Evolutionary conservation across 2,329 filamentous ascomycete species (phyloP), one percentile per base, ranked within the genome.

Genomic region (Ramularia endophylla): DNA sequence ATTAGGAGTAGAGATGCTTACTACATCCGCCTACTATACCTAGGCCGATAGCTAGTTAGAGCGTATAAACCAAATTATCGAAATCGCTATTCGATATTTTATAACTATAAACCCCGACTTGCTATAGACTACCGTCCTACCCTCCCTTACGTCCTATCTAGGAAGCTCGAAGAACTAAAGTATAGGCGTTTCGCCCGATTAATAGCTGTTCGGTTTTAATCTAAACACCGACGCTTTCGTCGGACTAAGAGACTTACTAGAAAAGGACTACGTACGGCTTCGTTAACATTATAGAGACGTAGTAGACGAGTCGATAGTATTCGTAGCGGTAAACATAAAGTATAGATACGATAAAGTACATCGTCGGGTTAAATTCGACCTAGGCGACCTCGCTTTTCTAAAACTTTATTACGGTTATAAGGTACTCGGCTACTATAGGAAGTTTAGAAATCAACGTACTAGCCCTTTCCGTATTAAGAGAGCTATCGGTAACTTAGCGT

Each of bases 61-160:
- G 13, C 13, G 30, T 9, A 45, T 27, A 1, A 45, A 45, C 19
- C 22, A 45, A 17, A 45, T 20, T 1, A 11, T 42, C 2, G 38
- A 45, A 15, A 42, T 45, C 20, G 38, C 38, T 1, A 28, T 45
- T 18, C 20, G 33, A 0, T 45, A 36, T n/a, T 45, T 31, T 18
- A 16, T 45, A 11, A 28, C 18, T 4, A 8, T 25, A 7, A 20
- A 44, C 29, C 42, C 18, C 4, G 18, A 36, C 3, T 3, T 3
- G 3, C 7, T 11, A 8, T 22, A 29, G 34, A 15, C 20, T 16
- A 29, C 31, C 12, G 22, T 36, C 2, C 38, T 41, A 19, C 38
- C 22, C 9, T 36, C 7, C 4, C 19, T 41, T 18, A 27, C 31
- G 5, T 35, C n/a, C 6, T 22, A 25, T 15, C 25, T 41, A 7